Evolutionary conservation across 768 basidiomycete species (phyloP).

Genomic region (Hericium alpestre): DNA sequence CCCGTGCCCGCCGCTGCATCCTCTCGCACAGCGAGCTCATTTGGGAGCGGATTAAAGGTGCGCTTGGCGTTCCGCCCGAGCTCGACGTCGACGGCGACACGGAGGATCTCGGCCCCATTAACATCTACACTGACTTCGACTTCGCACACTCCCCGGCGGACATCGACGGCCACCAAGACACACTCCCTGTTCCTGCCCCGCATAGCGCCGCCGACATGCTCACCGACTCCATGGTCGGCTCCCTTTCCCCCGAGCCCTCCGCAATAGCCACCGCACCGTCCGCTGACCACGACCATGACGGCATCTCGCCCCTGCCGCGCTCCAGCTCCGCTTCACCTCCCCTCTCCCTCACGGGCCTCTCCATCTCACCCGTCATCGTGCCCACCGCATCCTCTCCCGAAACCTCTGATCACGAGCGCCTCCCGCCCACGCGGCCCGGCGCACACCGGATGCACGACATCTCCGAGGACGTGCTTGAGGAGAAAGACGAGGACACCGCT

Average conservation of each 20-base stretch:
- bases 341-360: slow-evolving; percentile 9
- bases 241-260: neutral
- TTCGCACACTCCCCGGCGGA: neutral
- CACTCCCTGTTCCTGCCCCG: neutral
- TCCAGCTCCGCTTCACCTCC: neutral
- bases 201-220: neutral
- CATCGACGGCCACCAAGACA: neutral
- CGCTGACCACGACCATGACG: neutral
- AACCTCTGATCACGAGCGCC: slow-evolving; percentile 12
- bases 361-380: slow-evolving; percentile 47
- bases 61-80: slow-evolving; percentile 79
- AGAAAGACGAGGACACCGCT: slow-evolving; percentile 4
- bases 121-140: slow-evolving; percentile 3
- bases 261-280: neutral
- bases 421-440: slow-evolving; percentile 25
- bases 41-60: slow-evolving; percentile 86
- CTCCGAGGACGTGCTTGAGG: slow-evolving; percentile 10
- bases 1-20: slow-evolving; percentile 64
- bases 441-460: slow-evolving; percentile 24
- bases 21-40: slow-evolving; percentile 71
- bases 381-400: slow-evolving; percentile 11
- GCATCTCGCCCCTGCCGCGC: neutral
- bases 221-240: neutral
- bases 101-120: slow-evolving; percentile 8
- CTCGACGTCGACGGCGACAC: slow-evolving; percentile 50